phyloP scores from a whole-genome alignment of 2,329 filamentous ascomycete species.

The Ophiocordyceps camponoti-saundersi region DNA sequence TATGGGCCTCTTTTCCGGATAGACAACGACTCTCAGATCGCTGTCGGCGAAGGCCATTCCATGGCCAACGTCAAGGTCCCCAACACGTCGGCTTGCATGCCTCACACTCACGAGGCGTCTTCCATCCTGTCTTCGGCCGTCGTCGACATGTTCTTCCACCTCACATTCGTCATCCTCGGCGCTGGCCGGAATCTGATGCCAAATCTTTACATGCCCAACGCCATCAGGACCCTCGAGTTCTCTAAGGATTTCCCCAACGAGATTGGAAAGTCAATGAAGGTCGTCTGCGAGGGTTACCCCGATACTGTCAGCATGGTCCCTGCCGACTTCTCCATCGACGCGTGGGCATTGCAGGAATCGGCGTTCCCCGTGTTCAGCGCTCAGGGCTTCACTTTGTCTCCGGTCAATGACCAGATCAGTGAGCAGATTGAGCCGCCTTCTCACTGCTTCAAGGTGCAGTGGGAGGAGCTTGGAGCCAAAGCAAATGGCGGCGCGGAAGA shows the following conservation, averaged over 20 bases:
- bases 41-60: slow-evolving; percentile 5
- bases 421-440: slow-evolving; percentile 7
- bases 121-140: slow-evolving; percentile 28
- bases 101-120: slow-evolving; percentile 21
- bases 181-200: slow-evolving; percentile 13
- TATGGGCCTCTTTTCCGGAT: slow-evolving; percentile 11
- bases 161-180: slow-evolving; percentile 19
- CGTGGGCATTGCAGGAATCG: slow-evolving; percentile 9
- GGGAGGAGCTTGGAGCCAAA: slow-evolving; percentile 17
- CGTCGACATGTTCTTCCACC: slow-evolving; percentile 26
- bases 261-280: slow-evolving; percentile 12
- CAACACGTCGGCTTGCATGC: slow-evolving; percentile 27
- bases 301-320: slow-evolving; percentile 9
- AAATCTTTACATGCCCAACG: slow-evolving; percentile 18
- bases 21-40: slow-evolving; percentile 2
- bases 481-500: background rate
- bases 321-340: slow-evolving; percentile 17
- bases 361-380: slow-evolving; percentile 16
- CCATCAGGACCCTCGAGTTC: slow-evolving; percentile 15
- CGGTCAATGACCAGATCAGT: slow-evolving; percentile 17
- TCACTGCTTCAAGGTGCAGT: slow-evolving; percentile 27
- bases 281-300: slow-evolving; percentile 9
- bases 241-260: slow-evolving; percentile 7
- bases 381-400: slow-evolving; percentile 21
- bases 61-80: slow-evolving; percentile 17